Base-by-base conservation (phyloP, 108 stramenopile species). In the Cylindrotheca closterium region DNA sequence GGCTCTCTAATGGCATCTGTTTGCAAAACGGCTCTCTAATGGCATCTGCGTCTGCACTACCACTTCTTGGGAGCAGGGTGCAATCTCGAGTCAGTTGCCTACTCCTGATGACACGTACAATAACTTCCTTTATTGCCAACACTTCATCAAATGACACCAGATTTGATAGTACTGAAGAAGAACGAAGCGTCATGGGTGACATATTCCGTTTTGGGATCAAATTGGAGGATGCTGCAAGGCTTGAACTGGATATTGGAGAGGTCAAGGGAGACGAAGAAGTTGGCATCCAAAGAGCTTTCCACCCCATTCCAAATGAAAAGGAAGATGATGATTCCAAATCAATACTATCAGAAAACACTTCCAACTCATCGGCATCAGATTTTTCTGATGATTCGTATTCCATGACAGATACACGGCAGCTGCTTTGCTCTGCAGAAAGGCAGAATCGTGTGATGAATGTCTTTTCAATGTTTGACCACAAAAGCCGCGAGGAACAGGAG, bases 121-220 rank as follows among this genome's bases (percentile, higher is more conserved):
- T 74, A 19, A 46, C 52, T 12, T 46, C 58, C 15, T 67, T 67
- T 55, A 29, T 66, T 23, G 28, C 30, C 1, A 74, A 74, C 48
- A 29, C 65, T 30, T 15, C 28, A 21, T 56, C 73, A 22, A 28
- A 22, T 4, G 42, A 67, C 18, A n/a, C 15, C 30, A 57, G 48
- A 12, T 74, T 67, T 37, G 73, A 74, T 42, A 28, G 27, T 19
- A 74, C 73, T 2, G 42, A 46, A 51, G 73, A 74, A 56, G 73
- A 66, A 27, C 65, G 73, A 10, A 59, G 53, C 26, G 60, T 60
- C n/a, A 58, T 74, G 42, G 73, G 71, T 2, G 58, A 65, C 32
- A 66, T 67, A 22, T 63, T 74, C 55, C 73, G 73, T 34, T 74
- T 74, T 50, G 73, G 65, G 15, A 74, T 74, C 30, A 74, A 74